Evolutionary conservation across 2,329 filamentous ascomycete genomes (phyloP), one percentile per base, ranked within the genome.

Genomic region (Raffaelea deltoideospora): DNA sequence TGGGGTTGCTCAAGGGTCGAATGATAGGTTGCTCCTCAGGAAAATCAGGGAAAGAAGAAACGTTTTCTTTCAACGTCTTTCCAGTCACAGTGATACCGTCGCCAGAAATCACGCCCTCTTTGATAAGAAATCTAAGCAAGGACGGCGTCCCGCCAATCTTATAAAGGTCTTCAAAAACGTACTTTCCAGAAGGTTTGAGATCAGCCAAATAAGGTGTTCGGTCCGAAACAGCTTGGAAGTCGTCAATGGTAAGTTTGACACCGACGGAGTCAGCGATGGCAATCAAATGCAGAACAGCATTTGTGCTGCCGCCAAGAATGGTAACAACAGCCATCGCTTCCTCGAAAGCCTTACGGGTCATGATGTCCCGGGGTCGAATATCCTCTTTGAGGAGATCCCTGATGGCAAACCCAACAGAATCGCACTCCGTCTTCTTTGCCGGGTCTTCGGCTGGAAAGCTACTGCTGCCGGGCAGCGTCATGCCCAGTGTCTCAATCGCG

Each of bases 41-140:
- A 63, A 85, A 79, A 5, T 73, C 76, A 10, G 79, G 77, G 57
- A 74, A 79, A n/a, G 69, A 63, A 36, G 75, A 74, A 24, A 93
- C 76, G 55, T 94, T 95, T 59, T 94, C 69, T 40, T 81, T 83
- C 43, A 94, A 65, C 1, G 85, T 93, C 65, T 90, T 90, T 37
- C 86, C 87, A 0, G 87, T 94, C 10, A 93, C 79, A 5, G 86
- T 94, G 11, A 79, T 71, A 42, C 85, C 83, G 33, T 66, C 72
- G 42, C 86, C 87, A 47, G 90, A 76, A 36, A 95, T 69, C 30
- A 94, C 61, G 7, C 81, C 82, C 41, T 87, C 85, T 44, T 81
- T 82, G 43, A 92, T 72, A 31, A 95, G 71, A 51, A 88, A 75
- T 60, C 92, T 92, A 56, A 92, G 82, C 6, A 95, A 79, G 0